A percentile compares a stretch with the other conserved stretches of the same genome.
Conservation (phyloP, 1,284 basidiomycete genomes). For the Vanrija pseudolonga region DNA sequence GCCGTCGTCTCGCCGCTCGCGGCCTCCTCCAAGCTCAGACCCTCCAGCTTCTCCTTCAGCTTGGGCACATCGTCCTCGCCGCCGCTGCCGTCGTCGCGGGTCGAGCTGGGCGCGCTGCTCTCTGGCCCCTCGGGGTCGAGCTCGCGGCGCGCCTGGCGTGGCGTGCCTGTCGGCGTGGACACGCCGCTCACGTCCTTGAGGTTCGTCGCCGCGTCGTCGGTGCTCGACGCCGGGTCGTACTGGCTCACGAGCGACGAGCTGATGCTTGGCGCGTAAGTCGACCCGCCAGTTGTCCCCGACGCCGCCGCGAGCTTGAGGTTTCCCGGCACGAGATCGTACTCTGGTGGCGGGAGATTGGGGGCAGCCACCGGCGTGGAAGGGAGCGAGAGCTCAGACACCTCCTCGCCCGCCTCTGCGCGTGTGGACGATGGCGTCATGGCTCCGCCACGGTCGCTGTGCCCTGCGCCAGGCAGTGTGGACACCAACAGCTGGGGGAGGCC, state of each 20-base stretch:
- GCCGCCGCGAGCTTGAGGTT: slow-evolving; percentile 35
- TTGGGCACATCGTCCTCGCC: not conserved
- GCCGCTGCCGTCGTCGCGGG: not conserved
- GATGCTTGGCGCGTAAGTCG: slow-evolving; percentile 23
- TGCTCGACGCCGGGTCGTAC: slow-evolving; percentile 28
- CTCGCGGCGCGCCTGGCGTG: slow-evolving; percentile 31
- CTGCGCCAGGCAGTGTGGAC: slow-evolving; percentile 29
- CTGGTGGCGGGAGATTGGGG: slow-evolving; percentile 20
- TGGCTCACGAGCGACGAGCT: slow-evolving; percentile 32
- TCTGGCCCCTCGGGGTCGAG: slow-evolving; percentile 24
- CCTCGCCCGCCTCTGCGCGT: slow-evolving; percentile 41
- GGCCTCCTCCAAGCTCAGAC: not conserved
- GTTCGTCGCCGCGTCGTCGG: slow-evolving; percentile 27
- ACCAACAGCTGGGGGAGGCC: slow-evolving; percentile 27
- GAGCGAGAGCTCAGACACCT: slow-evolving; percentile 28
- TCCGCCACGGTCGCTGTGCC: slow-evolving; percentile 23
- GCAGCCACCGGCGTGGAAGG: slow-evolving; percentile 37
- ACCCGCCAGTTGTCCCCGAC: slow-evolving; percentile 6
- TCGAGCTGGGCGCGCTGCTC: slow-evolving; percentile 20
- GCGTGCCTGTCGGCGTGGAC: slow-evolving; percentile 41
- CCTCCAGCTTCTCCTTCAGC: not conserved
- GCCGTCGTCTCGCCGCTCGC: not conserved
- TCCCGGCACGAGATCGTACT: slow-evolving; percentile 33
- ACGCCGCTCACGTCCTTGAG: slow-evolving; percentile 43
- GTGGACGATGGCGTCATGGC: slow-evolving; percentile 44